Percentiles rank a stretch among this genome's conserved stretches.
Conservation (phyloP, 768 basidiomycete genomes). For the Mycena maculata region DNA sequence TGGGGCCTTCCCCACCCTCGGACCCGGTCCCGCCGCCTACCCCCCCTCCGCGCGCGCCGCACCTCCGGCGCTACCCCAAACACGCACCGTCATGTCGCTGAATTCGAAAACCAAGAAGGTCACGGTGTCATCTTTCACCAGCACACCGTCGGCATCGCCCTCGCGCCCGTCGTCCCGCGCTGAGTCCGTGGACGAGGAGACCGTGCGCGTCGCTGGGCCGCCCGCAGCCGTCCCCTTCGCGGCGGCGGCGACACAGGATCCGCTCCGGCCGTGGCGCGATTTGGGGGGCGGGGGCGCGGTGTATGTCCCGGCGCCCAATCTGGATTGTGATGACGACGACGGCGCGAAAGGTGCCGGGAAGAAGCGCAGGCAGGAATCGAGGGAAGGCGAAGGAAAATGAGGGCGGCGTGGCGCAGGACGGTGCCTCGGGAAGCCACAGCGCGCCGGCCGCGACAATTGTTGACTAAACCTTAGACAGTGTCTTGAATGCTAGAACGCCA, state of each 20-base stretch:
- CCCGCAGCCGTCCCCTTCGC: constrained; percentile 48
- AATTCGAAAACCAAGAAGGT: constrained; percentile 63
- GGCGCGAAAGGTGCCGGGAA: constrained; percentile 8
- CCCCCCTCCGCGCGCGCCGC: constrained; percentile 26
- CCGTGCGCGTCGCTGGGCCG: constrained; percentile 54
- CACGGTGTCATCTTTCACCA: constrained; percentile 62
- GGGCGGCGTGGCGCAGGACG: not conserved
- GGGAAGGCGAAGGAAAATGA: constrained; percentile 22
- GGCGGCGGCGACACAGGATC: constrained; percentile 42
- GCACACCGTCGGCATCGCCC: constrained; percentile 45
- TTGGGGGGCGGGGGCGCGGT: constrained; percentile 43
- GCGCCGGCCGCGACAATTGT: not conserved
- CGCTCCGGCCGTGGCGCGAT: constrained; percentile 58
- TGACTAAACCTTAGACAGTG: not conserved
- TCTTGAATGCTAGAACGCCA: no score
- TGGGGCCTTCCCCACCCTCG: constrained; percentile 73
- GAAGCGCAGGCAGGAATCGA: constrained; percentile 35
- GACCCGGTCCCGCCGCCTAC: constrained; percentile 31
- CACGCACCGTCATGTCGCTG: constrained; percentile 71
- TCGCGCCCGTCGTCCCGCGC: constrained; percentile 50
- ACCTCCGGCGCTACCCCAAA: constrained; percentile 45
- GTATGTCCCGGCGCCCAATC: constrained; percentile 50
- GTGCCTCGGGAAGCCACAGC: not conserved
- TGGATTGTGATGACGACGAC: constrained; percentile 17
- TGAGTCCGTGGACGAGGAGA: constrained; percentile 49